phyloP scores from a whole-genome alignment of 257 asterid genomes.

The Lavandula angustifolia region DNA sequence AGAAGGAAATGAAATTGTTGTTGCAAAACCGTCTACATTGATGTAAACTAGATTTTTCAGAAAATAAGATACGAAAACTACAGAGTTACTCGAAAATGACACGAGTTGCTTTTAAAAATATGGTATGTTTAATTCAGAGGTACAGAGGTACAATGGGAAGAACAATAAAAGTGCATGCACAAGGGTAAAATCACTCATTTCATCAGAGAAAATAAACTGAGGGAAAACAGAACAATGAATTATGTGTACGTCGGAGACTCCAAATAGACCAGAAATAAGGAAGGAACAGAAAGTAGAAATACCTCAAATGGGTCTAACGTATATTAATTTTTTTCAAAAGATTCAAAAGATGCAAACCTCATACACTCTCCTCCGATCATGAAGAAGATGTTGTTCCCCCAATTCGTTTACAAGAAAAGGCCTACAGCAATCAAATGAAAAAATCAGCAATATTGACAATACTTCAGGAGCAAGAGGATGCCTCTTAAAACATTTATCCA shows the following conservation, averaged over 20 bases:
- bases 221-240: neutral
- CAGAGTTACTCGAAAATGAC: too few relatives aligned
- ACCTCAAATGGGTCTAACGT: neutral
- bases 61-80: too few relatives aligned
- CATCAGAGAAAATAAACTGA: too few relatives aligned
- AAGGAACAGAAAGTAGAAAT: neutral
- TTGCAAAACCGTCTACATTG: too few relatives aligned
- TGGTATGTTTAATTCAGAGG: too few relatives aligned
- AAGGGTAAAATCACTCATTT: too few relatives aligned
- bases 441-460: constrained; percentile 1
- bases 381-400: constrained; percentile 92
- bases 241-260: neutral
- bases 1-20: neutral
- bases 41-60: too few relatives aligned
- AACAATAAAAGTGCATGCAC: too few relatives aligned
- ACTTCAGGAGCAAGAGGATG: constrained; percentile 3
- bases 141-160: too few relatives aligned
- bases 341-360: constrained; percentile 58
- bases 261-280: neutral
- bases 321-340: constrained; percentile 21
- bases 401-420: constrained; percentile 87
- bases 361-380: constrained; percentile 85
- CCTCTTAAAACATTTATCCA: too few relatives aligned
- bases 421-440: constrained; percentile 47
- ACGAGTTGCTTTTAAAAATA: too few relatives aligned